These are phyloP conservation scores for Avena insularis DNA, from an alignment of 176 grass and related monocot species.

Conservation along the genomic window DNA sequence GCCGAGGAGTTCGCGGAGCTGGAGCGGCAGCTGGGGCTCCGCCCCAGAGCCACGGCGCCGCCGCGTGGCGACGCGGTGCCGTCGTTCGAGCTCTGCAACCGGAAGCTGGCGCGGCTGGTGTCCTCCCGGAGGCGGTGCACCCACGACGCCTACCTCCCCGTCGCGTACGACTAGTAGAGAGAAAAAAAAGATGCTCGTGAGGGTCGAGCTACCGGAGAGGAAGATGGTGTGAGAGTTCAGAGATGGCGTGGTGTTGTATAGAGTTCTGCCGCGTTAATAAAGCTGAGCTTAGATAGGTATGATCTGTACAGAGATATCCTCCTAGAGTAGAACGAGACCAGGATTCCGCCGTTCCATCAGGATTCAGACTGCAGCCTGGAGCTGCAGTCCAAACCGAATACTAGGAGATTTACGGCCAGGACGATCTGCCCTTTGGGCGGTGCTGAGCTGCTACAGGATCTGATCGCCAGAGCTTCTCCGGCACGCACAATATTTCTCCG, in stretches of 20 bases:
- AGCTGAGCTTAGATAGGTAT: neutral
- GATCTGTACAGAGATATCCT: neutral
- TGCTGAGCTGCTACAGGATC: no score
- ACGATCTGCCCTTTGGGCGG: no score
- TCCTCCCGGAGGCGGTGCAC: conserved; percentile 74
- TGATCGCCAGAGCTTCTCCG: no score
- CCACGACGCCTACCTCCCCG: conserved; percentile 64
- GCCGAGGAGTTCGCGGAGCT: conserved; percentile 78
- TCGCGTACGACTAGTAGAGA: conserved; percentile 47
- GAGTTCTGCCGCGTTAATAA: conserved; percentile 3
- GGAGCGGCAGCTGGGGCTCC: conserved; percentile 82
- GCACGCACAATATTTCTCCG: no score
- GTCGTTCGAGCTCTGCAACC: conserved; percentile 76
- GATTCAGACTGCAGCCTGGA: no score
- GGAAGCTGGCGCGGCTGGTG: conserved; percentile 77
- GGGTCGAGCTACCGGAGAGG: neutral
- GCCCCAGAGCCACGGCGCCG: conserved; percentile 2
- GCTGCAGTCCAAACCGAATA: no score
- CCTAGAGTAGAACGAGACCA: neutral
- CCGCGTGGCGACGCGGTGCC: neutral
- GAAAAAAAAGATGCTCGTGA: neutral
- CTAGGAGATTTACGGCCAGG: no score
- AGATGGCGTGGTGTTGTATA: conserved; percentile 1
- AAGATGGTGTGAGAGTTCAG: neutral
- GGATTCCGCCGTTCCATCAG: no score